phyloP scores from a whole-genome alignment of 2,329 filamentous ascomycete genomes.

The Venturia pyrina region DNA sequence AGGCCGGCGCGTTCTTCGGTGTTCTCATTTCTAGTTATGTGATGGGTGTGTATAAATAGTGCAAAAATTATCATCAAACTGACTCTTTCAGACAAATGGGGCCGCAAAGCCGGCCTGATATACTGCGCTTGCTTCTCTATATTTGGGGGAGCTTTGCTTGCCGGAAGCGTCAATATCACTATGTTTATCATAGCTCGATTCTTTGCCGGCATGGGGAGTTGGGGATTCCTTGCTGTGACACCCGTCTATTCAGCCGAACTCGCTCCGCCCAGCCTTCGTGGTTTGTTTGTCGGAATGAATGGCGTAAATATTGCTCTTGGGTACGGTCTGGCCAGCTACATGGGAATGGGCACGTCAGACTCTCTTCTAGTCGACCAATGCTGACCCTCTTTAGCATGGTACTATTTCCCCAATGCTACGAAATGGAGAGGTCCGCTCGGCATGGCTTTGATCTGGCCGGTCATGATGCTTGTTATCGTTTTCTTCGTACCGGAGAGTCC shows the following conservation, averaged over 20 bases:
- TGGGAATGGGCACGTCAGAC: slow-evolving; percentile 16
- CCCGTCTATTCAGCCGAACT: slow-evolving; percentile 19
- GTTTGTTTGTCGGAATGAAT: slow-evolving; percentile 20
- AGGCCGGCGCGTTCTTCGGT: slow-evolving; percentile 17
- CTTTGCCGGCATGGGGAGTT: slow-evolving; percentile 16
- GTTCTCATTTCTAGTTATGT: slow-evolving; percentile 16
- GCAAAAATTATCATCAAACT: neutral
- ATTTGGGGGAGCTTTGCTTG: slow-evolving; percentile 17
- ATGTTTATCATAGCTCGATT: slow-evolving; percentile 17
- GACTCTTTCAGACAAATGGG: slow-evolving; percentile 6
- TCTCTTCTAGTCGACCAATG: neutral
- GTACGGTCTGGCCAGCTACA: slow-evolving; percentile 19
- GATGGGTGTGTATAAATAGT: slow-evolving; percentile 13
- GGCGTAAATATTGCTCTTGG: slow-evolving; percentile 19
- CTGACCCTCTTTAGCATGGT: neutral
- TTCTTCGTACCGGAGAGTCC: slow-evolving; percentile 42
- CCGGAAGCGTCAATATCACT: slow-evolving; percentile 15
- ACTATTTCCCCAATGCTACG: slow-evolving; percentile 12
- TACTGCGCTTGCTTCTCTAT: slow-evolving; percentile 18
- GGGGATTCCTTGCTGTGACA: slow-evolving; percentile 20
- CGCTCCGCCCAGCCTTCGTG: slow-evolving; percentile 18
- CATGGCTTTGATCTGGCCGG: slow-evolving; percentile 18
- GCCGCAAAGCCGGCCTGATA: slow-evolving; percentile 18
- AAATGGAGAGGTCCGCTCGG: slow-evolving; percentile 22
- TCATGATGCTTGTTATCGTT: slow-evolving; percentile 18